These are phyloP conservation scores for Coemansia sp. DNA, from an alignment of 192 early-diverging fungal species.

Conservation along the genomic window DNA sequence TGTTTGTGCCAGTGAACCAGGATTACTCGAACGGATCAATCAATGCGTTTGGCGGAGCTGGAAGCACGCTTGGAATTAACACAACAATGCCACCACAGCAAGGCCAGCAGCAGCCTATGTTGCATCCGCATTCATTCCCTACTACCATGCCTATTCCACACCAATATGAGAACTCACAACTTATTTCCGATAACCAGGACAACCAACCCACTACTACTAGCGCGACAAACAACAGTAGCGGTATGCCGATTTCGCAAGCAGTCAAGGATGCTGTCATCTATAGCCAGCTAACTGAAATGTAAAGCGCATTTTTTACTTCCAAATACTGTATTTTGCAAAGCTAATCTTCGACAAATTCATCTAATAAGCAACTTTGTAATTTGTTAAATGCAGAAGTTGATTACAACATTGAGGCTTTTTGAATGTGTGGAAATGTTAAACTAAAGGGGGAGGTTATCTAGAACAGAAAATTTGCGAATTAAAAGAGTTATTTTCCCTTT, in stretches of 20 bases:
- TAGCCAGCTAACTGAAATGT: conserved; percentile 33
- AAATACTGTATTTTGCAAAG: conserved; percentile 1
- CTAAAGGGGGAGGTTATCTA: neutral
- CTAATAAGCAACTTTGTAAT: conserved; percentile 4
- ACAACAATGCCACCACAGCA: neutral
- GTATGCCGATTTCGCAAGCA: conserved; percentile 25
- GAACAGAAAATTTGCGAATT: too few relatives aligned
- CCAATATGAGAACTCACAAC: conserved; percentile 3
- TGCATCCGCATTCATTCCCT: neutral
- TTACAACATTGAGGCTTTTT: too few relatives aligned
- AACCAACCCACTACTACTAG: neutral
- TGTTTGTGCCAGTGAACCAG: conserved; percentile 67
- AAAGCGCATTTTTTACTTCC: conserved; percentile 11
- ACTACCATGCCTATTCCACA: conserved; percentile 1
- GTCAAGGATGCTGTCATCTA: conserved; percentile 35
- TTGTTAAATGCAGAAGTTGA: too few relatives aligned
- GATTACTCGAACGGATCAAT: conserved; percentile 50
- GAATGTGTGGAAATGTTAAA: too few relatives aligned
- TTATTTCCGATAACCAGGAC: neutral
- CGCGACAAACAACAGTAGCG: neutral
- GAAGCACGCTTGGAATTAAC: conserved; percentile 37
- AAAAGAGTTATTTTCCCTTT: neutral
- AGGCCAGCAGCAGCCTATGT: neutral
- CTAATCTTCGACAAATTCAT: neutral
- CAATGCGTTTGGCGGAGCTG: conserved; percentile 52